Percentiles rank a stretch among this genome's conserved stretches.
These are phyloP conservation scores for Fusarium beomiforme DNA, from an alignment of 2,329 filamentous ascomycete genomes.

Conservation along the genomic window DNA sequence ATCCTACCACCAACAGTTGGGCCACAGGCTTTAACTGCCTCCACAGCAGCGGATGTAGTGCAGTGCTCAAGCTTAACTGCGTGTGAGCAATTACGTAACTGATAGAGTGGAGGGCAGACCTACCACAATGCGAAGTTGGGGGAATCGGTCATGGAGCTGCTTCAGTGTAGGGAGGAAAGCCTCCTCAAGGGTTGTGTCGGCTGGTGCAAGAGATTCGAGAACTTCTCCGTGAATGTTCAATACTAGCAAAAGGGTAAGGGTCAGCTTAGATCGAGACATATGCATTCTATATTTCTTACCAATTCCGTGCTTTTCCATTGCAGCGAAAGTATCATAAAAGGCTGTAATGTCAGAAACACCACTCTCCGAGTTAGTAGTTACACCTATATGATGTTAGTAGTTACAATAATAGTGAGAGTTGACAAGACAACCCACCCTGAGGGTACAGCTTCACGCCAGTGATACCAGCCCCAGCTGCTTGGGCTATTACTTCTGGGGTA, in stretches of 20 bases:
- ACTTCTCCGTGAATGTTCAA: constrained; percentile 94
- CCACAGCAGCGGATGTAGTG: constrained; percentile 83
- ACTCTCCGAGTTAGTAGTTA: constrained; percentile 73
- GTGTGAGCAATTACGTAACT: neutral
- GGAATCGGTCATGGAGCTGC: constrained; percentile 78
- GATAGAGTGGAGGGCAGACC: neutral
- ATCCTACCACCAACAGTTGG: constrained; percentile 72
- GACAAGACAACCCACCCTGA: constrained; percentile 46
- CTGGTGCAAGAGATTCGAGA: constrained; percentile 60
- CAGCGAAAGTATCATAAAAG: constrained; percentile 84
- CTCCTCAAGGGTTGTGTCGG: constrained; percentile 57
- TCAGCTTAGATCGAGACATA: neutral
- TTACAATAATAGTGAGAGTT: neutral
- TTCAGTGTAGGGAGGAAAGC: constrained; percentile 83
- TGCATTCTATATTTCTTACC: constrained; percentile 20
- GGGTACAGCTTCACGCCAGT: constrained; percentile 78
- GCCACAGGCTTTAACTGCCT: constrained; percentile 80
- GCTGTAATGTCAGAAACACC: constrained; percentile 76
- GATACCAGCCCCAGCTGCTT: constrained; percentile 78
- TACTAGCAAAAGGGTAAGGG: constrained; percentile 53
- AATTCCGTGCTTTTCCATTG: constrained; percentile 85
- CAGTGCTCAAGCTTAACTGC: constrained; percentile 76
- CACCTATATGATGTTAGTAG: constrained; percentile 52
- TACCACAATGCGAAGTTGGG: constrained; percentile 71
- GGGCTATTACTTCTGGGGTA: constrained; percentile 74